Evolutionary conservation across 2,329 filamentous ascomycete genomes (phyloP), one percentile per base, ranked within the genome.

Genomic region (Fusarium tanahbumbuense): DNA sequence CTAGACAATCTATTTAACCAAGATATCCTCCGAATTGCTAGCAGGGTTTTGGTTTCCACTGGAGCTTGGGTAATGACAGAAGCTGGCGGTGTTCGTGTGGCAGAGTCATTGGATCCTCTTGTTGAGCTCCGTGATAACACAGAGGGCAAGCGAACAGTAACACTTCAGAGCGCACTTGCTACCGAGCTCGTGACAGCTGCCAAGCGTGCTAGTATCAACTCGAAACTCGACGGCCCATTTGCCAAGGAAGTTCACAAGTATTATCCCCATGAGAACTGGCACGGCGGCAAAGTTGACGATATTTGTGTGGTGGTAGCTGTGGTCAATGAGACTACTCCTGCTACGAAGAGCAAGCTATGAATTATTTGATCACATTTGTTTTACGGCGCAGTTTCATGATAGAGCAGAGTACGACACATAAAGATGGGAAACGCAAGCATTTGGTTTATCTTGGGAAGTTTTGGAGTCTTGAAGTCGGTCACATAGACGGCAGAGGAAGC

Each of bases 1-100:
- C 96, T 96, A 87, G 96, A 99, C 79, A 99, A 99, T 75, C 85
- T 99, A 32, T 96, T 93, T 76, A 92, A 94, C 75, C 92, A 97
- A 76, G 94, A 99, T 72, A 91, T 97, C 30, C 86, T 99, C 15
- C 88, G 90, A 64, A 89, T 97, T 55, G 90, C 95, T 27, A 95
- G 91, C 71, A 85, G 87, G 50, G 85, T 90, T 28, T 97, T 99
- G 93, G 84, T 89, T 34, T 83, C 86, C 16, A 83, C 85, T 6
- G 91, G 91, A 6, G 94, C 93, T 1, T 98, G 94, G 94, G 83
- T 87, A 22, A 85, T 86, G 72, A 87, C 87, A 2, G 82, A 81
- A 1, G 81, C 87, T 6, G 83, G 85, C 9, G 90, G 90, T 6
- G 88, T 92, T 45, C 83, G 84, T 25, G 89, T 93, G 10, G 87